Conservation (phyloP, 164 flowering plant genomes). For the Vitis cinerea region DNA sequence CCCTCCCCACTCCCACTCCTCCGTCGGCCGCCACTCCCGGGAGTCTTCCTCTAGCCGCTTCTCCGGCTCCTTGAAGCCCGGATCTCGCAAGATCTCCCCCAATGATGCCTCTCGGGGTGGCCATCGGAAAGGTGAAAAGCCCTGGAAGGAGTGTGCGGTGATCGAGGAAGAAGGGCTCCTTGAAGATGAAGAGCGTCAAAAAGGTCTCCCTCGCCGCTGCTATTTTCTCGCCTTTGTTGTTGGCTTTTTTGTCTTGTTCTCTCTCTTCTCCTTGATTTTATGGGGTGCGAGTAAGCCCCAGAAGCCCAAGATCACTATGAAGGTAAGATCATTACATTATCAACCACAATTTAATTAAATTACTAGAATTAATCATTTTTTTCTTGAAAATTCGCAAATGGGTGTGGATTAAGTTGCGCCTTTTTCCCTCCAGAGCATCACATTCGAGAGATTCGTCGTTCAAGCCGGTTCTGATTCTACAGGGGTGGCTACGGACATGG, state of each 20-base stretch:
- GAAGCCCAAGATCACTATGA: constrained; percentile 65
- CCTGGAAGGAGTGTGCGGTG: constrained; percentile 53
- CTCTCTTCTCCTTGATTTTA: constrained; percentile 64
- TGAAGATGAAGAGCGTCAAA: constrained; percentile 46
- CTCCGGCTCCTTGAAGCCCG: constrained; percentile 78
- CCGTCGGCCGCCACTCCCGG: constrained; percentile 81
- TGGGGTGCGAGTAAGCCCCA: constrained; percentile 75
- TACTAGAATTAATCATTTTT: neutral
- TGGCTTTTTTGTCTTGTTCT: constrained; percentile 63
- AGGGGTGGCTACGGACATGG: constrained; percentile 90
- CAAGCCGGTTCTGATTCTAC: constrained; percentile 81
- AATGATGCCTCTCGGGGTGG: constrained; percentile 36
- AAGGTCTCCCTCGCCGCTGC: constrained; percentile 54
- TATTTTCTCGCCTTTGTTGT: constrained; percentile 66
- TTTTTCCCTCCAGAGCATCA: constrained; percentile 53
- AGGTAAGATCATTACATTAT: constrained; percentile 29
- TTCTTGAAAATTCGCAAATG: neutral
- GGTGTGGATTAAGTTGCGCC: neutral
- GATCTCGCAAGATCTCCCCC: constrained; percentile 61
- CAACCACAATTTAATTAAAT: neutral
- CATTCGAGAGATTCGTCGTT: constrained; percentile 56
- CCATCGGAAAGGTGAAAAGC: constrained; percentile 39
- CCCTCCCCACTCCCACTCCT: constrained; percentile 85
- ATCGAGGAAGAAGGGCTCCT: constrained; percentile 86
- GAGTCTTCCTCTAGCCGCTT: constrained; percentile 76